Percentiles rank a stretch among this genome's conserved stretches.
Evolutionary conservation across 306 rosid genomes (phyloP).

Genomic region (apple (Malus domestica)): DNA sequence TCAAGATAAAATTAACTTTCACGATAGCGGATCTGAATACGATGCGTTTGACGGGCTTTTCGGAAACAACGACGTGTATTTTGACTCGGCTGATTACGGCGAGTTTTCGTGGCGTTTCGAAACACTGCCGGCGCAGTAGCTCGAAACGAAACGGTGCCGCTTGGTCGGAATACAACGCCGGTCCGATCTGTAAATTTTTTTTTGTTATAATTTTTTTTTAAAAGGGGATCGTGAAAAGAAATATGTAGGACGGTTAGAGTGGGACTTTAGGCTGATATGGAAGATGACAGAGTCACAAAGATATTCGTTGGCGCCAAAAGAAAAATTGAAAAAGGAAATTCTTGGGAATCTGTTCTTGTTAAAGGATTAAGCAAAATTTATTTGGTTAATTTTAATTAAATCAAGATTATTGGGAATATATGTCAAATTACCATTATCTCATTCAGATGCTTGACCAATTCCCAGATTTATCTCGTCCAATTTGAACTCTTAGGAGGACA

Average conservation of each 20-base stretch:
- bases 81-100: conserved; percentile 39
- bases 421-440: not conserved
- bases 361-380: not conserved
- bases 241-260: not conserved
- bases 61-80: conserved; percentile 57
- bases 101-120: conserved; percentile 60
- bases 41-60: conserved; percentile 59
- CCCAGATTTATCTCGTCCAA: too few relatives aligned
- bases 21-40: conserved; percentile 21
- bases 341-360: not conserved
- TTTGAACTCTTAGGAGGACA: not conserved
- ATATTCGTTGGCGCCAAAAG: not conserved
- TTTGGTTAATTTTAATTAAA: not conserved
- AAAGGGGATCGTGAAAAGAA: not conserved
- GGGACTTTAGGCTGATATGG: conserved; percentile 2
- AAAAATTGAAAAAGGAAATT: not conserved
- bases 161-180: not conserved
- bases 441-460: too few relatives aligned
- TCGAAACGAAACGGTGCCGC: not conserved
- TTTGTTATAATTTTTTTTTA: not conserved
- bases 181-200: conserved; percentile 30
- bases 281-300: not conserved
- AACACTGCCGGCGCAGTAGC: conserved; percentile 59
- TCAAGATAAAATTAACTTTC: conserved; percentile 8
- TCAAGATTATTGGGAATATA: not conserved